phyloP scores from a whole-genome alignment of 768 basidiomycete genomes.

The Tubosaeta brunneosetosa region DNA sequence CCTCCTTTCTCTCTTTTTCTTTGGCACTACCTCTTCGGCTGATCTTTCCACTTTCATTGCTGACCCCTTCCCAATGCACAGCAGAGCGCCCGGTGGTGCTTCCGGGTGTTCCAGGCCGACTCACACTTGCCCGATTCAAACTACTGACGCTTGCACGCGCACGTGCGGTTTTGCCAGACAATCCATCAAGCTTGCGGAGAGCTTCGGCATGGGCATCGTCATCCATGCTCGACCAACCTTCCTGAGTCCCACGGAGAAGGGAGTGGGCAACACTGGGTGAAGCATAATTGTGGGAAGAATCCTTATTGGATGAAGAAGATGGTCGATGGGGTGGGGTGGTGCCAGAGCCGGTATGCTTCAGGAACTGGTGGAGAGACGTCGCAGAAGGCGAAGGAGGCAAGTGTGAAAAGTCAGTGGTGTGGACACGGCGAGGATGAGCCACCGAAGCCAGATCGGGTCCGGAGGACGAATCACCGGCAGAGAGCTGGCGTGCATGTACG shows the following conservation, averaged over 20 bases:
- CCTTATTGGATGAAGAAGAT: conserved; percentile 37
- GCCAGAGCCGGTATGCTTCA: conserved; percentile 49
- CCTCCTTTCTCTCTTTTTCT: conserved; percentile 45
- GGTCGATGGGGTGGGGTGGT: conserved; percentile 33
- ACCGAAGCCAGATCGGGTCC: conserved; percentile 45
- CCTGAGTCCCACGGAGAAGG: conserved; percentile 79
- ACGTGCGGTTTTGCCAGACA: conserved; percentile 70
- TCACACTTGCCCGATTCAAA: conserved; percentile 59
- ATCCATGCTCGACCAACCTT: conserved; percentile 84
- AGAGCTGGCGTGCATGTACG: conserved; percentile 61
- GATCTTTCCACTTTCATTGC: conserved; percentile 31
- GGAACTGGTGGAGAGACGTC: conserved; percentile 82
- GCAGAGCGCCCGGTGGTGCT: conserved; percentile 45
- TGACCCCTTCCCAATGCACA: conserved; percentile 75
- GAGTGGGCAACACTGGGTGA: conserved; percentile 76
- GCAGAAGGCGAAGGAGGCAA: conserved; percentile 88
- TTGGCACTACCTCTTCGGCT: conserved; percentile 36
- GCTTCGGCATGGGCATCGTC: conserved; percentile 89
- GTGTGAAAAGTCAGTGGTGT: conserved; percentile 79
- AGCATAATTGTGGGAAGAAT: conserved; percentile 38
- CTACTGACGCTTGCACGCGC: conserved; percentile 75
- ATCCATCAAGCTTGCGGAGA: conserved; percentile 86
- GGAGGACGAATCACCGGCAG: conserved; percentile 63
- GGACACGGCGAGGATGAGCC: conserved; percentile 52
- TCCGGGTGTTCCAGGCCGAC: conserved; percentile 72